Percentiles rank a stretch among this genome's conserved stretches.
Evolutionary conservation across 805 yeast genomes (phyloP).

Genomic region (Candida sphagnicola): DNA sequence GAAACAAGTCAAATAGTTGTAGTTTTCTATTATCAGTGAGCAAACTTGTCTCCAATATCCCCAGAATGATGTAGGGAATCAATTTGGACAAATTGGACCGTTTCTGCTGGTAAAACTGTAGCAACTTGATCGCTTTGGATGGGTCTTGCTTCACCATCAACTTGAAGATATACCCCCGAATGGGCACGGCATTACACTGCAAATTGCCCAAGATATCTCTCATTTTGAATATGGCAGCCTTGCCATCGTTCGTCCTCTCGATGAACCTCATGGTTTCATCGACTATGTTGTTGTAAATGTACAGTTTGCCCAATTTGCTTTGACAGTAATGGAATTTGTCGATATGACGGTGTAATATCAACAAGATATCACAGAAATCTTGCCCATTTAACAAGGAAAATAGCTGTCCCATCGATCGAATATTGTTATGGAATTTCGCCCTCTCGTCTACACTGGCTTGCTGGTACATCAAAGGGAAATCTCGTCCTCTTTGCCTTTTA

Average conservation of each 20-base stretch:
- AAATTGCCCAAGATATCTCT: conserved; percentile 14
- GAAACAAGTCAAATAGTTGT: conserved; percentile 7
- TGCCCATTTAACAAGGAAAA: conserved; percentile 18
- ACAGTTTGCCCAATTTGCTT: conserved; percentile 11
- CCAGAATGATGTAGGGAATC: conserved; percentile 21
- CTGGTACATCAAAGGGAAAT: conserved; percentile 1
- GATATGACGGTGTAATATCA: conserved; percentile 8
- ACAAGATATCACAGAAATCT: conserved; percentile 14
- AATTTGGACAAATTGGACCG: conserved; percentile 16
- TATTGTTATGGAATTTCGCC: conserved; percentile 19
- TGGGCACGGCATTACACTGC: background rate
- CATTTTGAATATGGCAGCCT: conserved; percentile 14
- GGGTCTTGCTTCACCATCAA: conserved; percentile 26
- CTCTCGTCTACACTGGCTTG: conserved; percentile 1
- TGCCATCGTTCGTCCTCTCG: conserved; percentile 8
- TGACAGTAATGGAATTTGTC: conserved; percentile 5
- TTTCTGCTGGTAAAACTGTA: conserved; percentile 16
- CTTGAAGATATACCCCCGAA: conserved; percentile 14
- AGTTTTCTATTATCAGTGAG: conserved; percentile 16
- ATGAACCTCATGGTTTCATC: conserved; percentile 18
- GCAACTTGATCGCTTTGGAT: conserved; percentile 17
- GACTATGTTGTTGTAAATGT: conserved; percentile 9
- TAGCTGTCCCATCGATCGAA: conserved; percentile 27
- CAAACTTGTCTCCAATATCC: conserved; percentile 19
- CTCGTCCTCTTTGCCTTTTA: conserved; percentile 2